Evolutionary conservation across 169 alveolate genomes (phyloP), one percentile per base, ranked within the genome.

Genomic region (Fabrea salina): DNA sequence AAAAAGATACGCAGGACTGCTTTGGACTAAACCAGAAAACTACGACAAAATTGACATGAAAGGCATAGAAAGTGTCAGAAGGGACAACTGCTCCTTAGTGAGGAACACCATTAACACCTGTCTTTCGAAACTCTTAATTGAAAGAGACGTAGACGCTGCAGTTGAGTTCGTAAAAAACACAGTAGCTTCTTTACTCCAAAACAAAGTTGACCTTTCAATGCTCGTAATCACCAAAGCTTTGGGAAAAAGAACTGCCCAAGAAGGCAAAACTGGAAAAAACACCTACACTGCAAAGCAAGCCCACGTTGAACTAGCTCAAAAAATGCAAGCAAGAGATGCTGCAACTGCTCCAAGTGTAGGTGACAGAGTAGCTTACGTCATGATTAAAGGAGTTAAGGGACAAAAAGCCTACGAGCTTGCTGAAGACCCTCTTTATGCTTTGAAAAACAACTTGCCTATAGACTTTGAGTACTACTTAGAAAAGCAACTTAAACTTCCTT

Each of bases 251-350:
- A 66, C 90, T 22, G 56, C 64, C 35, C 77, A 70, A 33, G 87
- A 66, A 53, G 75, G 79, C 25, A 74, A 82, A 54, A 84, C 75
- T 13, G 80, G 96, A 25, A 88, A 92, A 66, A 89, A 95, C 80
- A 98, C 96, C 57, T 98, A 98, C 83, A 97, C 94, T 58, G 95
- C 98, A 19, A 97, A 96, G 77, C 95, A 95, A 77, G 99, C 99
- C 8, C 99, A 99, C 90, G 99, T 98, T 13, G 99, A 97, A 88
- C 93, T 99, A 27, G 99, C 99, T 27, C 97, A 98, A 84, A 97
- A 96, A 88, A 93, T 99, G 96, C 90, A 97, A 76, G 88, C 94
- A 84, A 93, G 93, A 81, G 99, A 98, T 77, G 97, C 98, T 7
- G 98, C 97, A 13, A 94, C 97, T 11, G 99, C 99, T 2, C 99